These are phyloP conservation scores for Artemisia tridentata DNA, from an alignment of 129 eudicot genomes.

Conservation along the genomic window DNA sequence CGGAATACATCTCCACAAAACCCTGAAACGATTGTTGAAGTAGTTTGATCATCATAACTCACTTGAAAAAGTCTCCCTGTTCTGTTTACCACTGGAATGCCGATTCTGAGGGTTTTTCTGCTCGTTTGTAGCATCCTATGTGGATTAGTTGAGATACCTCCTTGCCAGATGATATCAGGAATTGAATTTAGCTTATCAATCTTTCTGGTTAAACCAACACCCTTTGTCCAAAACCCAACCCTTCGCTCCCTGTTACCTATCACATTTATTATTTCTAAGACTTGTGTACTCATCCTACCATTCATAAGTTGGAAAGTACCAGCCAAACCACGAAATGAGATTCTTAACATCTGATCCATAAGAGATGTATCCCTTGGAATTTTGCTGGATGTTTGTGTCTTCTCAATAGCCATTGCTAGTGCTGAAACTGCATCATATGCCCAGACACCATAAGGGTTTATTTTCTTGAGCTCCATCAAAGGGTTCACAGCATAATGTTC, in stretches of 20 bases:
- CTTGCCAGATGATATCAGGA: conserved; percentile 36
- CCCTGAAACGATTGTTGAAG: background rate
- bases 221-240: conserved; percentile 54
- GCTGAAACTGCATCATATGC: conserved; percentile 52
- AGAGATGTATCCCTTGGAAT: conserved; percentile 23
- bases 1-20: conserved; percentile 43
- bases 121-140: conserved; percentile 21
- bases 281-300: conserved; percentile 14
- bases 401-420: conserved; percentile 49
- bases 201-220: conserved; percentile 23
- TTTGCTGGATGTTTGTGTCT: background rate
- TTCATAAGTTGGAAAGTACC: conserved; percentile 35
- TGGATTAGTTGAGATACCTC: conserved; percentile 29
- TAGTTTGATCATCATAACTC: conserved; percentile 13
- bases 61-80: conserved; percentile 21
- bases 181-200: conserved; percentile 13
- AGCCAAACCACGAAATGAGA: conserved; percentile 35
- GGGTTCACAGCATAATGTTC: conserved; percentile 2
- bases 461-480: conserved; percentile 13
- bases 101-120: conserved; percentile 38
- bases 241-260: conserved; percentile 25
- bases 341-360: conserved; percentile 21
- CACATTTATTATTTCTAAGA: conserved; percentile 38
- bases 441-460: conserved; percentile 32
- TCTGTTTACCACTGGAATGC: conserved; percentile 10